Evolutionary conservation across 2,329 filamentous ascomycete genomes (phyloP).

Genomic region (Tolypocladium pustulatum): DNA sequence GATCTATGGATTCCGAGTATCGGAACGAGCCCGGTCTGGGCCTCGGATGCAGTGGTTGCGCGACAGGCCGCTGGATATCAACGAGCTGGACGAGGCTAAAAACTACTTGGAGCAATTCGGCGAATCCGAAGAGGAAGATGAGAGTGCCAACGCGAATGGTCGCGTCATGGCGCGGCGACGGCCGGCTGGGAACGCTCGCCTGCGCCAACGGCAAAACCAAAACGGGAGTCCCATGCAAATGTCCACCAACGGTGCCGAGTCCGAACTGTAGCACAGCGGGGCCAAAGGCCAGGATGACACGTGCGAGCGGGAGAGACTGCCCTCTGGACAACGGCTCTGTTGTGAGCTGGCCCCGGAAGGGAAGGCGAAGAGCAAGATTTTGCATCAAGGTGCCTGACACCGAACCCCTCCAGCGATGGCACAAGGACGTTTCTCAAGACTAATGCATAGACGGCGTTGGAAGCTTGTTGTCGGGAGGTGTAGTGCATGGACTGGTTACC

Average conservation of each 20-base stretch:
- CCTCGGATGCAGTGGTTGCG: constrained; percentile 96
- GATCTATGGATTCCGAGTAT: constrained; percentile 95
- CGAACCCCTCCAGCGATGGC: not conserved
- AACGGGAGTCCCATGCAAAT: constrained; percentile 48
- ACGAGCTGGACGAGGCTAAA: constrained; percentile 72
- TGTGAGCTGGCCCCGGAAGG: not conserved
- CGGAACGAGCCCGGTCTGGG: constrained; percentile 78
- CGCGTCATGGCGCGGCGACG: constrained; percentile 31
- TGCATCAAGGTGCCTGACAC: not conserved
- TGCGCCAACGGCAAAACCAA: constrained; percentile 33
- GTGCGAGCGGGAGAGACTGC: not conserved
- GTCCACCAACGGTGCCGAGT: constrained; percentile 46
- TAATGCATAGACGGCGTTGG: constrained; percentile 24
- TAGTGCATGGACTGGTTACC: not conserved
- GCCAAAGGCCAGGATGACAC: not conserved
- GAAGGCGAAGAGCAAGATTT: not conserved
- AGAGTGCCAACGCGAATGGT: constrained; percentile 36
- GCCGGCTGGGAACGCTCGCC: constrained; percentile 28
- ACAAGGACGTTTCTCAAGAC: constrained; percentile 7
- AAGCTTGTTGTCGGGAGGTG: constrained; percentile 2
- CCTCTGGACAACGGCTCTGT: not conserved
- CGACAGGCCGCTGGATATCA: constrained; percentile 68
- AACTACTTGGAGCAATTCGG: constrained; percentile 40
- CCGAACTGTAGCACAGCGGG: constrained; percentile 33
- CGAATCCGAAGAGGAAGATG: constrained; percentile 51